A percentile compares a stretch with the other conserved stretches of the same genome.
phyloP scores from a whole-genome alignment of 139 green algal genomes.

The Chlamydomonas urium region DNA sequence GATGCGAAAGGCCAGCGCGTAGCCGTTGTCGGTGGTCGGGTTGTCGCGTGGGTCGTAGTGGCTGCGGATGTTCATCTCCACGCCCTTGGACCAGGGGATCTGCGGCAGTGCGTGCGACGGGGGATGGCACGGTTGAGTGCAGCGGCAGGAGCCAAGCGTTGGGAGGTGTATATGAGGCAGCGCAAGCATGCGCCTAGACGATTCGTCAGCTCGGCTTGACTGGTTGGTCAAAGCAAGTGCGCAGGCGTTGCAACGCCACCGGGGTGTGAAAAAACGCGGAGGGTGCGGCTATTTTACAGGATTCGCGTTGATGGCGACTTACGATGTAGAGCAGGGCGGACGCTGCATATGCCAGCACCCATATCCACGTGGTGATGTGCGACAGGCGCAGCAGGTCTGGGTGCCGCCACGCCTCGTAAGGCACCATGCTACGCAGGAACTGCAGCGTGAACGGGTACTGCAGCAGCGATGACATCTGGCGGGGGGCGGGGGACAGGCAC shows the following conservation, averaged over 20 bases:
- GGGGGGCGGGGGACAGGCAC: background rate
- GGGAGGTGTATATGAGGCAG: background rate
- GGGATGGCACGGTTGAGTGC: background rate
- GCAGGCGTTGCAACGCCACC: background rate
- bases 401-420: constrained; percentile 13
- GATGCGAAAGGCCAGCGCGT: no score
- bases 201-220: background rate
- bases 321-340: constrained; percentile 9
- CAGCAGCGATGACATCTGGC: constrained; percentile 8
- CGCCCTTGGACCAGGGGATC: background rate
- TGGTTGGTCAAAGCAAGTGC: background rate
- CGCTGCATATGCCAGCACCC: background rate
- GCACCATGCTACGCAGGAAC: constrained; percentile 13
- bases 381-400: background rate
- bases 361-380: constrained; percentile 5
- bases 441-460: constrained; percentile 14
- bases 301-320: background rate
- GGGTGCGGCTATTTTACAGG: background rate
- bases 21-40: no score
- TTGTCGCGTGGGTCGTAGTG: no score
- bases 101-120: background rate
- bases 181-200: background rate
- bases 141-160: background rate
- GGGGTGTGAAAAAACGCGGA: background rate
- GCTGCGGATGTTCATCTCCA: no score